Percentiles rank a stretch among this genome's conserved stretches.
Conservation (phyloP, 768 basidiomycete genomes). For the Kwoniella dendrophila region DNA sequence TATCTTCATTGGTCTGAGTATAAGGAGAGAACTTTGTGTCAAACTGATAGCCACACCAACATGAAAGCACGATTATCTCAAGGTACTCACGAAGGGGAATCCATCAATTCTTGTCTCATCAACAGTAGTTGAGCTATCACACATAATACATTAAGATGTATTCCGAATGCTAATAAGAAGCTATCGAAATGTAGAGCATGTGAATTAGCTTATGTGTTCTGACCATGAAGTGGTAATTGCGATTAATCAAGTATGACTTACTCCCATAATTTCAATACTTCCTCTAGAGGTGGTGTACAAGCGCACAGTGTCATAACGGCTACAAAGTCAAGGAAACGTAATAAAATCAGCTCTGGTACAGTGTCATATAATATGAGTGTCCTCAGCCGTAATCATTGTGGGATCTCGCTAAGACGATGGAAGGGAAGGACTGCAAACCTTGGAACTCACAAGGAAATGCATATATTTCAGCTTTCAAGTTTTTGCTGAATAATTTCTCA, state of each 20-base stretch:
- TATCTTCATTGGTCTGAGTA: slow-evolving; percentile 82
- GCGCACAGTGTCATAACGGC: slow-evolving; percentile 94
- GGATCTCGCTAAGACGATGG: too few species aligned
- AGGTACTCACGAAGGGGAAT: slow-evolving; percentile 70
- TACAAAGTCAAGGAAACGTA: slow-evolving; percentile 56
- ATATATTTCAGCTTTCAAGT: slow-evolving; percentile 92
- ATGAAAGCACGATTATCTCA: too few species aligned
- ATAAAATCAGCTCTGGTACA: too few species aligned
- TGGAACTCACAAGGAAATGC: slow-evolving; percentile 95
- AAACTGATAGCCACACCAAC: too few species aligned
- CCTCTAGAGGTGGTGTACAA: slow-evolving; percentile 92
- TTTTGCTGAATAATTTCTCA: slow-evolving; percentile 78
- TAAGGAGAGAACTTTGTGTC: too few species aligned
- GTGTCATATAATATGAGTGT: too few species aligned
- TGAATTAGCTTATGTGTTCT: slow-evolving; percentile 9
- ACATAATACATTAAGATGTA: slow-evolving; percentile 93
- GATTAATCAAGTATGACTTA: slow-evolving; percentile 25
- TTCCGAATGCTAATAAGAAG: slow-evolving; percentile 92
- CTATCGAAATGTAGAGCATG: slow-evolving; percentile 22
- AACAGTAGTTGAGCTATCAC: slow-evolving; percentile 92
- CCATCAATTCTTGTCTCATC: slow-evolving; percentile 88
- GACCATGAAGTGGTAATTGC: too few species aligned
- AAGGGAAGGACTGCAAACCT: too few species aligned
- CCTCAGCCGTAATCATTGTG: too few species aligned
- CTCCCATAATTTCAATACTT: slow-evolving; percentile 95